Conservation (phyloP, 805 yeast species). For the Scheffersomyces lignosus region DNA sequence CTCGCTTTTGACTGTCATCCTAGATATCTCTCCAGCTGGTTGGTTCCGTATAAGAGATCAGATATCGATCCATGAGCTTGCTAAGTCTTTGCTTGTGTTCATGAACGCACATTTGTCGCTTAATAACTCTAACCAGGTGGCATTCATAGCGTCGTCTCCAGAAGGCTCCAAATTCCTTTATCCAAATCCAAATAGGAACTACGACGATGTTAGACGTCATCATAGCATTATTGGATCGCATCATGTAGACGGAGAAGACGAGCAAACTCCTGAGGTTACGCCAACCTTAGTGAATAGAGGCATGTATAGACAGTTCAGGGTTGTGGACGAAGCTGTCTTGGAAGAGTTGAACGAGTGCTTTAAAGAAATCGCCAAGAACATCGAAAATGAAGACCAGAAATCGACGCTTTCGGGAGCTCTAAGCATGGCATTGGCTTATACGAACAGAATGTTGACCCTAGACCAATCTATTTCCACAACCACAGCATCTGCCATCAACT, state of each 20-base stretch:
- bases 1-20: slow-evolving; percentile 70
- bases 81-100: slow-evolving; percentile 69
- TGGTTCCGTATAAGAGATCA: slow-evolving; percentile 55
- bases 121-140: slow-evolving; percentile 80
- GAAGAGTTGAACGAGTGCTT: slow-evolving; percentile 54
- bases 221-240: slow-evolving; percentile 1
- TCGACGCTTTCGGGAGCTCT: slow-evolving; percentile 69
- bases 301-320: slow-evolving; percentile 83
- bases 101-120: slow-evolving; percentile 86
- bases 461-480: slow-evolving; percentile 48
- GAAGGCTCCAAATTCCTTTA: slow-evolving; percentile 67
- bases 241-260: slow-evolving; percentile 2
- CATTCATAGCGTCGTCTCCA: slow-evolving; percentile 75
- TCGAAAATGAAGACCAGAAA: not conserved
- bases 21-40: slow-evolving; percentile 74
- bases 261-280: slow-evolving; percentile 5
- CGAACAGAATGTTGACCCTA: slow-evolving; percentile 61
- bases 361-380: slow-evolving; percentile 8
- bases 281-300: slow-evolving; percentile 46
- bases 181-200: slow-evolving; percentile 45
- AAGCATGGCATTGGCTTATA: slow-evolving; percentile 76
- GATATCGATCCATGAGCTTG: slow-evolving; percentile 55
- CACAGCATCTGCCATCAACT: slow-evolving; percentile 42
- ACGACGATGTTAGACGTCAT: slow-evolving; percentile 8
- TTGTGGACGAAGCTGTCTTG: slow-evolving; percentile 73